phyloP scores from a whole-genome alignment of 805 yeast genomes.

The Ogataea polymorpha region DNA sequence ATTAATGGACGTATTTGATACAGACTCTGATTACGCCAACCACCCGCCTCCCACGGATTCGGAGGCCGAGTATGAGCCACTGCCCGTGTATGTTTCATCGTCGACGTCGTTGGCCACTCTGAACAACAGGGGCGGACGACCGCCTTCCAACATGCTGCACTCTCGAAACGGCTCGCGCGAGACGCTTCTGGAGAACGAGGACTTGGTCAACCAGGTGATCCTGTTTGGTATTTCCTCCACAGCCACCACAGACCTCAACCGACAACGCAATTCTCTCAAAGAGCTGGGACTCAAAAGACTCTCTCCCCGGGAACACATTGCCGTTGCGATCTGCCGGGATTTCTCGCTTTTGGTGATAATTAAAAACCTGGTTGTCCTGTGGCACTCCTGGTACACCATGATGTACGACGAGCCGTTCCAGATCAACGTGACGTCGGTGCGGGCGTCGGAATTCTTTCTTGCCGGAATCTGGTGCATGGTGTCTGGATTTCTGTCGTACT shows the following conservation, averaged over 20 bases:
- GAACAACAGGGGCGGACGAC: slow-evolving; percentile 2
- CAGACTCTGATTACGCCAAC: slow-evolving; percentile 36
- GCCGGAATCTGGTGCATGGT: slow-evolving; percentile 94
- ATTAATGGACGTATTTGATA: slow-evolving; percentile 11
- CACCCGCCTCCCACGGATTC: slow-evolving; percentile 40
- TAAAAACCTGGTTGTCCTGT: slow-evolving; percentile 26
- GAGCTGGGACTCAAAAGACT: slow-evolving; percentile 66
- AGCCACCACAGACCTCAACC: slow-evolving; percentile 26
- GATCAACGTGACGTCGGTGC: slow-evolving; percentile 46
- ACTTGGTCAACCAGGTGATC: slow-evolving; percentile 17
- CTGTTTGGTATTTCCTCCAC: slow-evolving; percentile 28
- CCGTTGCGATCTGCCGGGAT: slow-evolving; percentile 76
- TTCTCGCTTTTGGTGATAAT: slow-evolving; percentile 48
- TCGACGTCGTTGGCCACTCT: slow-evolving; percentile 17
- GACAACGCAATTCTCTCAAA: slow-evolving; percentile 41
- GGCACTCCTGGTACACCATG: slow-evolving; percentile 28
- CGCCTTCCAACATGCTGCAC: slow-evolving; percentile 1
- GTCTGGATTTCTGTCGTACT: slow-evolving; percentile 77
- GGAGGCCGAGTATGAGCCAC: slow-evolving; percentile 23
- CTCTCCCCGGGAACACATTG: slow-evolving; percentile 72
- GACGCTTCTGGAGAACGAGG: slow-evolving; percentile 12
- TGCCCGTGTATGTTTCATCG: slow-evolving; percentile 19
- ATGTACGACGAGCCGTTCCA: slow-evolving; percentile 20
- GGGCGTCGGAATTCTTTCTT: slow-evolving; percentile 74
- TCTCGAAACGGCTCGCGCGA: slow-evolving; percentile 10